phyloP scores from a whole-genome alignment of 495 filamentous ascomycete genomes.

The Sporormia fimetaria region DNA sequence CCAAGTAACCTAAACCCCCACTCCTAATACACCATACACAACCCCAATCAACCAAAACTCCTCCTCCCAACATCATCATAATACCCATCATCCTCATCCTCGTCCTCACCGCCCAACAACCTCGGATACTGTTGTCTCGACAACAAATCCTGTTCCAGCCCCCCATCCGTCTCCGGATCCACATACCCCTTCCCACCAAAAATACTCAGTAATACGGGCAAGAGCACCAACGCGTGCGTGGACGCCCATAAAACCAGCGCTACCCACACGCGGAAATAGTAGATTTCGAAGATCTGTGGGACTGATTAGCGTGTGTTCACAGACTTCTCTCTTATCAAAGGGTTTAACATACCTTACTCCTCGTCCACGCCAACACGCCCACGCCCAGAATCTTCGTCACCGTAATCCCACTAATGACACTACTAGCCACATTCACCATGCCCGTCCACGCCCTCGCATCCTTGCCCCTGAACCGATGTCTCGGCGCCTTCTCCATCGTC shows the following conservation, averaged over 20 bases:
- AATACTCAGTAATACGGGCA: constrained; percentile 81
- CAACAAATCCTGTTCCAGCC: constrained; percentile 71
- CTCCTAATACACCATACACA: no score
- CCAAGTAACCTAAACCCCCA: no score
- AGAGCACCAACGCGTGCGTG: constrained; percentile 75
- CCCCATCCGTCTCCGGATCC: constrained; percentile 71
- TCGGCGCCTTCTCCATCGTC: constrained; percentile 63
- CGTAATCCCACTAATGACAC: constrained; percentile 91
- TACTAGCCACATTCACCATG: constrained; percentile 83
- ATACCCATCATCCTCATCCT: constrained; percentile 32
- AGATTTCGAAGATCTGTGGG: constrained; percentile 92
- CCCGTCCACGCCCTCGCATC: constrained; percentile 86
- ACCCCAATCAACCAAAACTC: no score
- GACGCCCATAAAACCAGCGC: constrained; percentile 84
- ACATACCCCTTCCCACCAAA: constrained; percentile 77
- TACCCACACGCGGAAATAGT: constrained; percentile 95
- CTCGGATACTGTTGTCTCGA: constrained; percentile 34
- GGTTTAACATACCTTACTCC: constrained; percentile 49
- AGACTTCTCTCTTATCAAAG: not conserved
- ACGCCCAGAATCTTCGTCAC: constrained; percentile 92
- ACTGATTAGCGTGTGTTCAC: not conserved
- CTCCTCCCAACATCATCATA: not conserved
- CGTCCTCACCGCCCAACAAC: constrained; percentile 35
- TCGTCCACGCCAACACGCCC: constrained; percentile 81
- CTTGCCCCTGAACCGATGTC: constrained; percentile 53